These are phyloP conservation scores for Lodderomyces oxycetoniae DNA, from an alignment of 1,139 yeast species.

Conservation along the genomic window DNA sequence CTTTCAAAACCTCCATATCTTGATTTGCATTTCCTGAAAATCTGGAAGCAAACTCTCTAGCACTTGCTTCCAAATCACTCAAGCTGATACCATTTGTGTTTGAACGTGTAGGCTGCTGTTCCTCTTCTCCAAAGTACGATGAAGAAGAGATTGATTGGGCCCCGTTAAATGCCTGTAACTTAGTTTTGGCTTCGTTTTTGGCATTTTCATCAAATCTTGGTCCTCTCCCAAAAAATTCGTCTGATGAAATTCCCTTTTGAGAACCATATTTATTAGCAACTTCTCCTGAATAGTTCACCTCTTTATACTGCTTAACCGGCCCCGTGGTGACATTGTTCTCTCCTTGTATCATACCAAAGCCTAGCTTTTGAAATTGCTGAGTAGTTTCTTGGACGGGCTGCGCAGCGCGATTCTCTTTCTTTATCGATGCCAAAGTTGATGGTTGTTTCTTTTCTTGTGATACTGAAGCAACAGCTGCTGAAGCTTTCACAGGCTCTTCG, in stretches of 20 bases:
- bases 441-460: constrained; percentile 9
- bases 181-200: constrained; percentile 71
- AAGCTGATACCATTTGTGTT: constrained; percentile 19
- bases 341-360: constrained; percentile 75
- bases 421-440: constrained; percentile 13
- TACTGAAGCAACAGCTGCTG: constrained; percentile 13
- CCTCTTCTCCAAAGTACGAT: constrained; percentile 88
- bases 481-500: constrained; percentile 21
- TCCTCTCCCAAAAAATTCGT: constrained; percentile 89
- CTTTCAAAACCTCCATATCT: constrained; percentile 82
- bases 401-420: constrained; percentile 19
- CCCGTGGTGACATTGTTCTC: constrained; percentile 30
- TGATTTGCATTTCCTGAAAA: constrained; percentile 77
- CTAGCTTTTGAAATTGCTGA: constrained; percentile 71
- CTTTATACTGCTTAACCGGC: constrained; percentile 40
- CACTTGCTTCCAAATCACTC: constrained; percentile 49
- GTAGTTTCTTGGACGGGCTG: constrained; percentile 53
- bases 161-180: constrained; percentile 75
- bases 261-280: constrained; percentile 74
- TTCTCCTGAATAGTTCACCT: constrained; percentile 61
- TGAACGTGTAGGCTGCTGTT: constrained; percentile 31
- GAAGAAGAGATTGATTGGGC: constrained; percentile 90
- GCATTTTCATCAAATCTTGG: constrained; percentile 71
- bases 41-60: constrained; percentile 64
- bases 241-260: constrained; percentile 94